Evolutionary conservation across 192 early-diverging fungal species (phyloP), one percentile per base, ranked within the genome.

Genomic region (Endogone sp.): DNA sequence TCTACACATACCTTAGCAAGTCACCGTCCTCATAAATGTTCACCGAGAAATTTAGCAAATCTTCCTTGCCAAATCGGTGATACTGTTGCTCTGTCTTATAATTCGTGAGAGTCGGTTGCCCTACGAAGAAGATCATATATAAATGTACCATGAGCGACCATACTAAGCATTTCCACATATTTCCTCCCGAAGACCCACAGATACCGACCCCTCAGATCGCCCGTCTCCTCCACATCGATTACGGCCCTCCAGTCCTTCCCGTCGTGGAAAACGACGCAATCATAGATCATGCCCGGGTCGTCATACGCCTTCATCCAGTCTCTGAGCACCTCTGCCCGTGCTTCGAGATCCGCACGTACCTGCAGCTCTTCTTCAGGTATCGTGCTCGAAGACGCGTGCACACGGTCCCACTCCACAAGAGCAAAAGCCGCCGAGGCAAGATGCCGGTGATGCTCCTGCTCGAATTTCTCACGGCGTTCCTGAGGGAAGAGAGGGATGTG

Each of bases 1-100:
- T n/a, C n/a, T n/a, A n/a, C n/a, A n/a, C n/a, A n/a, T 69, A 83
- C 83, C 79, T 91, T 29, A 92, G 80, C 31, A 84, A 76, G 61
- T 86, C 79, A 0, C 90, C 94, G 44, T 89, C 80, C 69, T 97
- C 93, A 76, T 95, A 98, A 62, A 99, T 91, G 82, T 97, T 98
- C 68, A 98, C 87, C 16, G 93, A 93, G 71, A 91, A 96, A 76
- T 91, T 93, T 29, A 96, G 83, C 74, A 91, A 83, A 69, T 92
- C 88, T 29, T 90, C 86, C 68, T 91, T 82, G 67, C 88, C 82
- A 72, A 98, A 93, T 13, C 82, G 82, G 10, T 82, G 83, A 65
- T 90, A 93, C 69, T 96, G 77, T 28, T 76, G 77, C 49, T 93
- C 93, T 8, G 79, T 84, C 67, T 78, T 74, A 79, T 90, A 97